phyloP scores from a whole-genome alignment of 2,329 filamentous ascomycete species.

The Colletotrichum simmondsii region DNA sequence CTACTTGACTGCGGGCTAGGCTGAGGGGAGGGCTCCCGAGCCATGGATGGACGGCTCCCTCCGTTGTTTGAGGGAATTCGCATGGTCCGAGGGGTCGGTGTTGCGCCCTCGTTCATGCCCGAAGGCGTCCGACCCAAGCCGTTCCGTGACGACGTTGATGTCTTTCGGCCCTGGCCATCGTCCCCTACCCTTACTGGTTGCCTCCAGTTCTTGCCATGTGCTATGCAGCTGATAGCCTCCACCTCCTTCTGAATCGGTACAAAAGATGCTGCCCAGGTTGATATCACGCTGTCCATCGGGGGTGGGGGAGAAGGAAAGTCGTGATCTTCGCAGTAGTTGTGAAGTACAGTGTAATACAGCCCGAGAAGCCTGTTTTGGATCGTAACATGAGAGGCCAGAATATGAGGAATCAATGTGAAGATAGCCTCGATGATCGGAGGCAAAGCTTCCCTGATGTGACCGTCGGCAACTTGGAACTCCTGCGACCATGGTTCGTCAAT shows the following conservation, averaged over 20 bases:
- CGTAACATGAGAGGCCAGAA: constrained; percentile 77
- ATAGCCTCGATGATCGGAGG: constrained; percentile 77
- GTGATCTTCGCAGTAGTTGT: constrained; percentile 77
- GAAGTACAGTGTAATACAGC: constrained; percentile 80
- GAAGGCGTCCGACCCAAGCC: constrained; percentile 52
- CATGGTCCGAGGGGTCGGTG: constrained; percentile 44
- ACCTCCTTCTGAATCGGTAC: constrained; percentile 72
- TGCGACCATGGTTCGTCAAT: constrained; percentile 42
- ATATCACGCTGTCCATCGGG: constrained; percentile 76
- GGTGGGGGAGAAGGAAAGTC: constrained; percentile 78
- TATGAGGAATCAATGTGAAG: constrained; percentile 78
- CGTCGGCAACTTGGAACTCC: constrained; percentile 81
- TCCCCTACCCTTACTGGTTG: constrained; percentile 48
- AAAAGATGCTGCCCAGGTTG: constrained; percentile 72
- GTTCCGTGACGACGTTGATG: constrained; percentile 42
- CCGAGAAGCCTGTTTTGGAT: constrained; percentile 83
- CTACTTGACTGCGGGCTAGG: constrained; percentile 43
- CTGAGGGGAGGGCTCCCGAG: constrained; percentile 39
- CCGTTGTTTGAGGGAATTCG: constrained; percentile 49
- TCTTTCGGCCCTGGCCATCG: constrained; percentile 41
- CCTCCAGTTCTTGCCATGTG: constrained; percentile 74
- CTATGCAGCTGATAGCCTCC: constrained; percentile 73
- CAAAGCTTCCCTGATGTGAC: constrained; percentile 76
- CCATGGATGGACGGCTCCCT: constrained; percentile 33
- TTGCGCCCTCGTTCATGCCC: constrained; percentile 46